Evolutionary conservation across 2,329 filamentous ascomycete species (phyloP).

Genomic region (Sporothrix phasma): DNA sequence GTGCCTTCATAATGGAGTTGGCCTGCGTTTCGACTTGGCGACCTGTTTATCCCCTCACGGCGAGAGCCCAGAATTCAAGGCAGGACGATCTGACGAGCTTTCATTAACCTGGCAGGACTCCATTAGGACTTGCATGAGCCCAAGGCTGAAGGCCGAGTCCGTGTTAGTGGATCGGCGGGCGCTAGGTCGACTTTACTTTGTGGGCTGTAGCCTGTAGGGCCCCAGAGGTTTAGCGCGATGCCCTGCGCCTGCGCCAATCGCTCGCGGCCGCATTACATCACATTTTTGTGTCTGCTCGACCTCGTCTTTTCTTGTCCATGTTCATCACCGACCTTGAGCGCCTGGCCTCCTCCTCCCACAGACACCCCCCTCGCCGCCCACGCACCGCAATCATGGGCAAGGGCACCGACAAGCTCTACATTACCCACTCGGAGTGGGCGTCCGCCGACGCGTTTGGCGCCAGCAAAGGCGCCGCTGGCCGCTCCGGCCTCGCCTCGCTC

Average conservation of each 20-base stretch:
- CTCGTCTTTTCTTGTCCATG: background rate
- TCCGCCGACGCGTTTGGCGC: slow-evolving; percentile 82
- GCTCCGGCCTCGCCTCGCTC: slow-evolving; percentile 31
- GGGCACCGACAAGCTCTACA: slow-evolving; percentile 53
- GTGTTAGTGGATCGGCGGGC: background rate
- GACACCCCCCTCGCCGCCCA: background rate
- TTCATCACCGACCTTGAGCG: background rate
- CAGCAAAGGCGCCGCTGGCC: slow-evolving; percentile 48
- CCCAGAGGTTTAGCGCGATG: background rate
- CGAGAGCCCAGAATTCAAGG: no score
- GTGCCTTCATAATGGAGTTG: background rate
- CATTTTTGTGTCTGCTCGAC: background rate
- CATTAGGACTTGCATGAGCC: background rate
- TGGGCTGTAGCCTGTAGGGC: no score
- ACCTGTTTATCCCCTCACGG: background rate
- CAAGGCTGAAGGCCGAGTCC: background rate
- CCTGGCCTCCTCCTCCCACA: background rate
- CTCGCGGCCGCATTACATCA: slow-evolving; percentile 5
- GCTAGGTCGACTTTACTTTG: background rate
- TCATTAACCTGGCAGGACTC: no score
- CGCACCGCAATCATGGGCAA: slow-evolving; percentile 33
- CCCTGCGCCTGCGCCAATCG: background rate
- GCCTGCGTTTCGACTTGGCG: background rate
- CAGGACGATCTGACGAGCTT: no score
- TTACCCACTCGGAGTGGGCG: slow-evolving; percentile 97